Percentiles rank a stretch among this genome's conserved stretches.
phyloP scores from a whole-genome alignment of 306 rosid species.

The Malus asiatica region DNA sequence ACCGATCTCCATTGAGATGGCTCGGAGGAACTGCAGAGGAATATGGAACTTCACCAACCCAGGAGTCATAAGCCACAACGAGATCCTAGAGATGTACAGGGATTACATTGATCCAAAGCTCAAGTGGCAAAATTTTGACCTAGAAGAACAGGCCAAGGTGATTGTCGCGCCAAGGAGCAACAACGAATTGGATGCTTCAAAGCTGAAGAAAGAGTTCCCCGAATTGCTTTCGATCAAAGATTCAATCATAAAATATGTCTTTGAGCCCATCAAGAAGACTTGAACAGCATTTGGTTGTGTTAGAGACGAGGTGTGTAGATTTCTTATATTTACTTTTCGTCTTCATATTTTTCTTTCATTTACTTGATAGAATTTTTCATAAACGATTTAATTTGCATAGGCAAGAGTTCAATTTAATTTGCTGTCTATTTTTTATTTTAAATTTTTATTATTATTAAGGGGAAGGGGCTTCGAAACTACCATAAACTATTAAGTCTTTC shows the following conservation, averaged over 20 bases:
- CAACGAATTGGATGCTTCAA: slow-evolving; percentile 64
- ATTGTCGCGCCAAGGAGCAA: slow-evolving; percentile 60
- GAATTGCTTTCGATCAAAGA: slow-evolving; percentile 46
- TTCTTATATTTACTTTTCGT: neutral
- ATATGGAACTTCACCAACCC: slow-evolving; percentile 85
- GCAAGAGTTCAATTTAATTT: no score
- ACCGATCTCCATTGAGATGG: slow-evolving; percentile 67
- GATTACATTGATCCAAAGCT: slow-evolving; percentile 51
- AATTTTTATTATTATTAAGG: no score
- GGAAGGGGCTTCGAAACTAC: no score
- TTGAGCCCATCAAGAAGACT: slow-evolving; percentile 58
- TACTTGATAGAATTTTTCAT: no score
- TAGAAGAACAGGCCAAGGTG: slow-evolving; percentile 66
- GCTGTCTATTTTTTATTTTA: no score
- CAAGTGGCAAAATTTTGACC: slow-evolving; percentile 49
- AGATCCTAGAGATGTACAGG: slow-evolving; percentile 53
- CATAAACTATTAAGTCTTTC: no score
- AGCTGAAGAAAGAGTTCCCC: slow-evolving; percentile 58
- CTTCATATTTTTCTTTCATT: neutral
- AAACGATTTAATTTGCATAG: no score
- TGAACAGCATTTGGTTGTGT: slow-evolving; percentile 1
- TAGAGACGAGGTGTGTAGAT: neutral
- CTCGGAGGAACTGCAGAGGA: slow-evolving; percentile 51
- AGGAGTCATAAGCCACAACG: slow-evolving; percentile 64
- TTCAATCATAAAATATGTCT: slow-evolving; percentile 52